phyloP scores from a whole-genome alignment of 2,329 filamentous ascomycete genomes.

The Periconia digitata region DNA sequence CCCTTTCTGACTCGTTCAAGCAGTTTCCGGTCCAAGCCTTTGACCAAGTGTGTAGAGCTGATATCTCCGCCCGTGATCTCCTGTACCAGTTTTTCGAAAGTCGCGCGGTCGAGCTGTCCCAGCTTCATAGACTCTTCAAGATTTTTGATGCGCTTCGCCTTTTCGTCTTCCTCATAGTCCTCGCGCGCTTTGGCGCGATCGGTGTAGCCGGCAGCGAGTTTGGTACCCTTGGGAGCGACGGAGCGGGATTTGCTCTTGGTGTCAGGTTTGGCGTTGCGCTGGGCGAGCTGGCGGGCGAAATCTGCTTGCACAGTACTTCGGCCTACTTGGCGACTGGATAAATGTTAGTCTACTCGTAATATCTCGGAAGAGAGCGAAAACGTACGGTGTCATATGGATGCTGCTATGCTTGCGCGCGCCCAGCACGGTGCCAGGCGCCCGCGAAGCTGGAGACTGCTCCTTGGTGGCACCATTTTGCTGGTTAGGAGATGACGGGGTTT shows the following conservation, averaged over 20 bases:
- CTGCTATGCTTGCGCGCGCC: constrained; percentile 77
- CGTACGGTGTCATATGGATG: constrained; percentile 93
- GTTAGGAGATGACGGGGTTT: constrained; percentile 32
- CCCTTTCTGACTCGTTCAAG: constrained; percentile 69
- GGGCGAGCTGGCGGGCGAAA: constrained; percentile 82
- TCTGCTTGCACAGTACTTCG: constrained; percentile 58
- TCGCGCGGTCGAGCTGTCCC: constrained; percentile 77
- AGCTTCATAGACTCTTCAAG: constrained; percentile 81
- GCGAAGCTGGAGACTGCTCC: constrained; percentile 25
- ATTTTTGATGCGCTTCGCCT: constrained; percentile 69
- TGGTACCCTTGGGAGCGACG: constrained; percentile 79
- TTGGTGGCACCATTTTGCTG: constrained; percentile 32
- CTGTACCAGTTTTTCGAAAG: constrained; percentile 72
- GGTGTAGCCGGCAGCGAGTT: constrained; percentile 76
- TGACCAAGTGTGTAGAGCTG: constrained; percentile 81
- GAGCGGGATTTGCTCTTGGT: constrained; percentile 73
- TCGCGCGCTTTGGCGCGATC: constrained; percentile 73
- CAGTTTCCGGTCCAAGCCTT: constrained; percentile 85
- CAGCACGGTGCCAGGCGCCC: constrained; percentile 53
- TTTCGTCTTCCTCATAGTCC: constrained; percentile 57
- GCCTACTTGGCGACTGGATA: constrained; percentile 64
- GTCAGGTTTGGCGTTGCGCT: constrained; percentile 61
- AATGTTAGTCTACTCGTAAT: constrained; percentile 6
- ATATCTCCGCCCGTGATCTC: constrained; percentile 83
- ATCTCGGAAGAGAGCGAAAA: constrained; percentile 16